Evolutionary conservation across 257 asterid genomes (phyloP), one percentile per base, ranked within the genome.

Genomic region (Rauvolfia tetraphylla): DNA sequence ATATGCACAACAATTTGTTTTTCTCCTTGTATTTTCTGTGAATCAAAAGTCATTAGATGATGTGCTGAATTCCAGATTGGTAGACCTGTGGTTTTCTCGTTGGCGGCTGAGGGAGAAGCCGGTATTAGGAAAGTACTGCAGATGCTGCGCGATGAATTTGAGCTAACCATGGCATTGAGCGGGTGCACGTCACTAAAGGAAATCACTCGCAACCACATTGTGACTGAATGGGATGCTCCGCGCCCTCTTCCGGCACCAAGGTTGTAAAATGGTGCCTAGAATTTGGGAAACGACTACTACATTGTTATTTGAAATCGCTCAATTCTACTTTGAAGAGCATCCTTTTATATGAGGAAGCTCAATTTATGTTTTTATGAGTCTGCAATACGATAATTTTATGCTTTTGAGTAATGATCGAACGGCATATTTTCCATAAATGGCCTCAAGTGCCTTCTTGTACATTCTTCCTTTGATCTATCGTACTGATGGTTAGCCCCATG

Each of bases 81-180:
- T 63, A 88, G 97, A 73, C 98, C 97, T 0, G 98, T 94, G 84
- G 91, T 94, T 38, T 94, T 87, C 90, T 82, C 97, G 0, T 79
- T 94, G 90, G 98, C 98, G 27, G 88, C 93, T 20, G 98, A 90
- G 6, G 98, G 98, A 74, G 98, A 94, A 82, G 93, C 95, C 12
- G 97, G 98, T 0, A 84, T 94, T 18, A 86, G 87, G 33, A 94
- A 94, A 68, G 93, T 87, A n/a, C 96, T 94, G 61, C 93, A 94
- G 78, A 94, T 94, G 98, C 58, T 94, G 86, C 88, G 93, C 5
- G 93, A 89, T 0, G 97, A 94, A 85, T 94, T 94, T 81, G 98
- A 94, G 84, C 89, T 94, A 72, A 92, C 97, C 3, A 94, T 94
- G 98, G 97, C 98, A 18, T 81, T 94, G 89, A 90, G 96, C 66